phyloP scores from a whole-genome alignment of 1,284 basidiomycete genomes.

The Fomitopsis betulina region DNA sequence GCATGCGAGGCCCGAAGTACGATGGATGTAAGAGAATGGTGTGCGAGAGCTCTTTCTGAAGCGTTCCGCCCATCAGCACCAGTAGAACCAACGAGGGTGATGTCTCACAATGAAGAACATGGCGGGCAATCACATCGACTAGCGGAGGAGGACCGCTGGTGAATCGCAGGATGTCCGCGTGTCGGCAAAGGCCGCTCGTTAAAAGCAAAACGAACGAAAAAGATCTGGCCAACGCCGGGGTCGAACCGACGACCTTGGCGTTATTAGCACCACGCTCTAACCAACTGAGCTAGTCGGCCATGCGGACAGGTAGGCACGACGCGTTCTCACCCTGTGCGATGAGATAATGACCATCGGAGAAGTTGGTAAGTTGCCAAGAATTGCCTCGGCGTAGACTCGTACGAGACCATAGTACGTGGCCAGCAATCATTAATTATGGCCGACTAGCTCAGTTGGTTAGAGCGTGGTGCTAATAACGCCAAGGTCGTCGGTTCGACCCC shows the following conservation, averaged over 20 bases:
- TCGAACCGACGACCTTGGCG: too few relatives aligned
- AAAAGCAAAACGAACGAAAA: too few relatives aligned
- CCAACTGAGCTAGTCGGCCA: too few relatives aligned
- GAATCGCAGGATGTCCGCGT: too few relatives aligned
- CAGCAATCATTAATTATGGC: neutral
- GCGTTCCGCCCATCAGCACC: neutral
- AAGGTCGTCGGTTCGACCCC: conserved; percentile 13
- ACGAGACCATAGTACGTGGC: rapidly evolving
- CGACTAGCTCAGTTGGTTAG: conserved; percentile 12
- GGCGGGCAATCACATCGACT: conserved; percentile 13
- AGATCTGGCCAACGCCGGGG: too few relatives aligned
- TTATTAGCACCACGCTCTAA: too few relatives aligned
- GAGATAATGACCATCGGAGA: too few relatives aligned
- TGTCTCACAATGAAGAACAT: conserved; percentile 78
- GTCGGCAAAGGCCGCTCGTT: too few relatives aligned
- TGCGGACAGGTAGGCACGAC: too few relatives aligned
- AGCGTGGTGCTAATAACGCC: conserved; percentile 13
- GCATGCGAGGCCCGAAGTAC: conserved; percentile 95
- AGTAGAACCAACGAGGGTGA: neutral
- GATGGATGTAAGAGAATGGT: conserved; percentile 96
- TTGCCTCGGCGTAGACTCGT: too few relatives aligned
- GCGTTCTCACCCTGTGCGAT: too few relatives aligned
- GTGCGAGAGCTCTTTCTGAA: conserved; percentile 90
- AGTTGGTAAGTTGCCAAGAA: too few relatives aligned
- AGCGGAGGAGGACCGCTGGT: neutral